Base-by-base conservation (phyloP, 768 basidiomycete genomes). In the Leccinum obscurum region DNA sequence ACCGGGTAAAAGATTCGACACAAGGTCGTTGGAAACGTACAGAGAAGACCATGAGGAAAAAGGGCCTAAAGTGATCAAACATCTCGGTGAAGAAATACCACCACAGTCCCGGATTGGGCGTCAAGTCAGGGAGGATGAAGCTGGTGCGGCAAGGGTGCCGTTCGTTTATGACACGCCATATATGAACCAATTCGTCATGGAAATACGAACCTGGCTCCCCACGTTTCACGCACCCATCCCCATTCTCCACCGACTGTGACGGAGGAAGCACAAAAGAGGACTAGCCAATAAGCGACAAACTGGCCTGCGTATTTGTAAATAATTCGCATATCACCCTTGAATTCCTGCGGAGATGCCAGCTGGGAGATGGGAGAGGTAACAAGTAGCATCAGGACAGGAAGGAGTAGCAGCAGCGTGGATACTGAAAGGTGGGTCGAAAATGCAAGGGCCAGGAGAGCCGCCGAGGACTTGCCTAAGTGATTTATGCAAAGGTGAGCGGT, bases 21-120 rank as follows among this genome's bases (percentile, higher is more conserved):
- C 6, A 2, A 3, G 49, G 37, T 6, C 2, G 3, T 13, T n/a
- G 1, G 1, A 6, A 24, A 72, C 88, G 52, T 66, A 95, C 95
- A 17, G 89, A 91, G 74, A 98, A 98, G 17, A 91, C 92, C 81
- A 95, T 89, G 34, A 98, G 78, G 81, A 97, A 99, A 77, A 98
- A 98, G 4, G 89, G 85, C 32, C 97, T 80, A 80, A 98, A 99
- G 71, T 98, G 91, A 70, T 98, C 96, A 64, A 99, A 99, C 92
- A 98, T 98, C 72, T 98, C 96, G 11, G 94, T 98, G 77, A 98
- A 98, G 78, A 98, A 98, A 74, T 98, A 98, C 96, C 96, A 98
- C 91, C 94, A 94, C 30, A 98, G 76, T 2, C 97, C 96, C 4
- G 92, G 86, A 66, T 95, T 98, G 0, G 97, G 96, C 9, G 93